A percentile compares a stretch with the other conserved stretches of the same genome.
Conservation (phyloP, 1,284 basidiomycete genomes). For the Schizophyllum commune region DNA sequence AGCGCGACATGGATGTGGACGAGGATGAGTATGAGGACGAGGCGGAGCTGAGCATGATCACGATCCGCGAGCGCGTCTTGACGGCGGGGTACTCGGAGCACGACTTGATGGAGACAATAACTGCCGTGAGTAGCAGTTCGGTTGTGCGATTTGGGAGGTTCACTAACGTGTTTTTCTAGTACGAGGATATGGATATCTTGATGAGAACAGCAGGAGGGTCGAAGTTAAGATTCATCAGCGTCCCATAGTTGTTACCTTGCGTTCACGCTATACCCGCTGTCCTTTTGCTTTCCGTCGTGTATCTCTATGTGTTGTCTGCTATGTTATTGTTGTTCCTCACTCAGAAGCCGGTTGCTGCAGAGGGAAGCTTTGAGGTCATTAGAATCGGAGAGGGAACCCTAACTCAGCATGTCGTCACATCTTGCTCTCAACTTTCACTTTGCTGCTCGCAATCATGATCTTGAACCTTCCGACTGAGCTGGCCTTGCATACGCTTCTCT, state of each 20-base stretch:
- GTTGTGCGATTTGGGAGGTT: conserved; percentile 8
- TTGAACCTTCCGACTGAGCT: conserved; percentile 42
- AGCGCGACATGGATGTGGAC: conserved; percentile 63
- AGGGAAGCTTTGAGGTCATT: neutral
- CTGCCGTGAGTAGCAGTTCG: conserved; percentile 51
- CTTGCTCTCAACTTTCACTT: neutral
- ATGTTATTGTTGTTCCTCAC: neutral
- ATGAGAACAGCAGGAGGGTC: conserved; percentile 69
- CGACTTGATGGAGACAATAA: conserved; percentile 79
- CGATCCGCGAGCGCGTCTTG: conserved; percentile 78
- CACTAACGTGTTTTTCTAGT: conserved; percentile 37
- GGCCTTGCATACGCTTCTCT: conserved; percentile 33
- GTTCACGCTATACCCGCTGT: neutral
- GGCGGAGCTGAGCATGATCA: conserved; percentile 66
- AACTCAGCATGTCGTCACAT: neutral
- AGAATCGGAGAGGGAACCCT: too few relatives aligned
- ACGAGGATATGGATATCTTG: conserved; percentile 76
- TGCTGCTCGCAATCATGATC: conserved; percentile 21
- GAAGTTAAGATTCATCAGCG: conserved; percentile 54
- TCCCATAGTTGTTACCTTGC: conserved; percentile 9
- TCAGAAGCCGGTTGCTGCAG: neutral
- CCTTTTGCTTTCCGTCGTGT: neutral
- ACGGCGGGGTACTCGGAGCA: conserved; percentile 87
- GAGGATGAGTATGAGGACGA: conserved; percentile 44
- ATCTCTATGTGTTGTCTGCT: neutral